phyloP scores from a whole-genome alignment of 2,329 filamentous ascomycete species.

The Alternaria sp. region DNA sequence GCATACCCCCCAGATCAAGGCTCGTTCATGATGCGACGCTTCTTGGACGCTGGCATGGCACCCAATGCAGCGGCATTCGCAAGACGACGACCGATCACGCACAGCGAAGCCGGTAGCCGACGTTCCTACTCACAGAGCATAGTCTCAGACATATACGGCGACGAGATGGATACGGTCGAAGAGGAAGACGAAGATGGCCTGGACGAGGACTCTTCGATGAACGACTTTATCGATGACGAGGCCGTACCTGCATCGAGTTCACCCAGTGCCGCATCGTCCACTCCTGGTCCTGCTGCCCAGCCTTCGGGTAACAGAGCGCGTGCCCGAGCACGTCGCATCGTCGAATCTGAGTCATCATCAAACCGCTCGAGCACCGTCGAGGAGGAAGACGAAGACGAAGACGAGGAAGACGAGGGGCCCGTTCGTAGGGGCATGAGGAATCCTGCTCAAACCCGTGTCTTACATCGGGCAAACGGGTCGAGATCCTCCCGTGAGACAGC shows the following conservation, averaged over 20 bases:
- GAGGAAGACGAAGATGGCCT: constrained; percentile 52
- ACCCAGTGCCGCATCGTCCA: constrained; percentile 36
- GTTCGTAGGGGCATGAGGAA: constrained; percentile 44
- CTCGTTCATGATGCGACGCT: constrained; percentile 45
- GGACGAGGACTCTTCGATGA: constrained; percentile 51
- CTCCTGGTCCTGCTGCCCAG: constrained; percentile 39
- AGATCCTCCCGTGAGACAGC: constrained; percentile 37
- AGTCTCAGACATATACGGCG: constrained; percentile 48
- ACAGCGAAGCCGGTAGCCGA: constrained; percentile 51
- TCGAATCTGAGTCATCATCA: constrained; percentile 49
- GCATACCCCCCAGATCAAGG: constrained; percentile 39
- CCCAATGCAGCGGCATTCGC: constrained; percentile 26
- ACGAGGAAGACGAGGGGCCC: constrained; percentile 47
- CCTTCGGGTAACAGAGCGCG: constrained; percentile 30
- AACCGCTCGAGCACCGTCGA: constrained; percentile 44
- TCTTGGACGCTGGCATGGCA: constrained; percentile 36
- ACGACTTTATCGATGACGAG: constrained; percentile 51
- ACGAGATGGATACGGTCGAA: constrained; percentile 52
- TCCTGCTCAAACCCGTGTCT: constrained; percentile 34
- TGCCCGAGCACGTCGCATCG: constrained; percentile 42
- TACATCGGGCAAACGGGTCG: constrained; percentile 45
- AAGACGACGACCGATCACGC: constrained; percentile 45
- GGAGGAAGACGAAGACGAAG: constrained; percentile 47
- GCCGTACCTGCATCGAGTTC: constrained; percentile 31
- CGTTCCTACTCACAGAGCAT: constrained; percentile 51